A percentile compares a stretch with the other conserved stretches of the same genome.
These are phyloP conservation scores for Leccinum griseonigrum DNA, from an alignment of 1,284 basidiomycete species.

Conservation along the genomic window DNA sequence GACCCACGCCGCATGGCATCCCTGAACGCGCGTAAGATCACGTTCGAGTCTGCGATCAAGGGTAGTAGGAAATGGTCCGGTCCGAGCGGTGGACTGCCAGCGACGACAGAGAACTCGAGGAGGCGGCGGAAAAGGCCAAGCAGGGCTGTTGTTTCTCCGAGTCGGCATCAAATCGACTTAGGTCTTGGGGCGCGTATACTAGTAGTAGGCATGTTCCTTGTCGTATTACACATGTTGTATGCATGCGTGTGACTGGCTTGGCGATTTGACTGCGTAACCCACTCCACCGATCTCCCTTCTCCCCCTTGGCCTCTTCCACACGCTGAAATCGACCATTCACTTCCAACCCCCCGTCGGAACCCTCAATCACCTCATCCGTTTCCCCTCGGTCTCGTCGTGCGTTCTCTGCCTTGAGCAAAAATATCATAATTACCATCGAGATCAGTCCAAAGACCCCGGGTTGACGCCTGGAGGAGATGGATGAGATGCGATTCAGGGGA, in stretches of 20 bases:
- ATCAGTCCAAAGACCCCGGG: slow-evolving; percentile 50
- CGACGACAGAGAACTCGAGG: slow-evolving; percentile 77
- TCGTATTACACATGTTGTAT: not conserved
- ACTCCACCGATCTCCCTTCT: too few relatives aligned
- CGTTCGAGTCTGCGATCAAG: slow-evolving; percentile 72
- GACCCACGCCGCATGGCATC: slow-evolving; percentile 78
- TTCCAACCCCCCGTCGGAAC: too few relatives aligned
- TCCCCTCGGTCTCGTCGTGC: too few relatives aligned
- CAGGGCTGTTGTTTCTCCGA: slow-evolving; percentile 72
- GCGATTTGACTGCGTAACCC: not conserved
- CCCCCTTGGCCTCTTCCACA: too few relatives aligned
- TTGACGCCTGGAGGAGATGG: not conserved
- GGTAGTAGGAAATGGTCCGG: slow-evolving; percentile 46
- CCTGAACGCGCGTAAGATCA: slow-evolving; percentile 63
- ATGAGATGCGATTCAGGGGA: not conserved
- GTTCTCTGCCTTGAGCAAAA: slow-evolving; percentile 41
- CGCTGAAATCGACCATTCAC: too few relatives aligned
- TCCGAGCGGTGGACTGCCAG: slow-evolving; percentile 67
- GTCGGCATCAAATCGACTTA: slow-evolving; percentile 53
- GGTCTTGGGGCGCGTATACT: too few relatives aligned
- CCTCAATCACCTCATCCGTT: too few relatives aligned
- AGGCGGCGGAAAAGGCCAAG: slow-evolving; percentile 73
- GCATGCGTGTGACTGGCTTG: too few relatives aligned
- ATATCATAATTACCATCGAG: slow-evolving; percentile 44
- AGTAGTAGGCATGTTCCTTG: not conserved